Conservation (phyloP, 352 stramenopile genomes). For the Globisporangium radiosum region DNA sequence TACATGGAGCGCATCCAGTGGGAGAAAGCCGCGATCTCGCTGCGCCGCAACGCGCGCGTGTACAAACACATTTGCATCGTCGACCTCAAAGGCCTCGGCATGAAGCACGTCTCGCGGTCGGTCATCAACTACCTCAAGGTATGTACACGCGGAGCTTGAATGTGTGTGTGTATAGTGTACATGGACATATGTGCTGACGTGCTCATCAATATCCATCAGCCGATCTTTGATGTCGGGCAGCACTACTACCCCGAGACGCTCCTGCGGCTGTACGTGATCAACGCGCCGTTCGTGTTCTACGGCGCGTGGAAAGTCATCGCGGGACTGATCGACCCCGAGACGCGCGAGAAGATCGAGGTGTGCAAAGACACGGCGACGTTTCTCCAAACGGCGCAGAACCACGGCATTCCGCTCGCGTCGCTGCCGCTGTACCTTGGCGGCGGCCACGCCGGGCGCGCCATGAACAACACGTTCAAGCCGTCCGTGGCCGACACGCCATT, state of each 20-base stretch:
- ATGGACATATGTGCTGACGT: slow-evolving; percentile 1
- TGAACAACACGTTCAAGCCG: slow-evolving; percentile 66
- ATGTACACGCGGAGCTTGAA: background rate
- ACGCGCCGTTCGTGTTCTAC: slow-evolving; percentile 79
- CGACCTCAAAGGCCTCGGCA: slow-evolving; percentile 59
- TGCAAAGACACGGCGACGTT: slow-evolving; percentile 65
- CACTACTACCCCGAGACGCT: slow-evolving; percentile 80
- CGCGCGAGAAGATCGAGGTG: slow-evolving; percentile 81
- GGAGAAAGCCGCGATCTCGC: slow-evolving; percentile 69
- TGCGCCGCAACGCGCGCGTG: slow-evolving; percentile 45
- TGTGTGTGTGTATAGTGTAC: background rate
- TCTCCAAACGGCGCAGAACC: slow-evolving; percentile 42
- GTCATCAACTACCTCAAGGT: slow-evolving; percentile 65
- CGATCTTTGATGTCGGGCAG: slow-evolving; percentile 75
- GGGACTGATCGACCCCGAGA: slow-evolving; percentile 59
- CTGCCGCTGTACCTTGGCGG: slow-evolving; percentile 59
- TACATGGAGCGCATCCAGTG: slow-evolving; percentile 80
- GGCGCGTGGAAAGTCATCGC: slow-evolving; percentile 79
- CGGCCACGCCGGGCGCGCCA: slow-evolving; percentile 36
- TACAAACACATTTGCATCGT: slow-evolving; percentile 85
- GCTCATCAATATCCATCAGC: slow-evolving; percentile 17
- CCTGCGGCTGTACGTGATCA: slow-evolving; percentile 72
- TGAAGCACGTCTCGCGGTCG: slow-evolving; percentile 56
- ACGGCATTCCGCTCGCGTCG: slow-evolving; percentile 52
- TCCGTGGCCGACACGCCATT: slow-evolving; percentile 50